Base-by-base conservation (phyloP, 139 green algal species). In the Micractinium conductrix region DNA sequence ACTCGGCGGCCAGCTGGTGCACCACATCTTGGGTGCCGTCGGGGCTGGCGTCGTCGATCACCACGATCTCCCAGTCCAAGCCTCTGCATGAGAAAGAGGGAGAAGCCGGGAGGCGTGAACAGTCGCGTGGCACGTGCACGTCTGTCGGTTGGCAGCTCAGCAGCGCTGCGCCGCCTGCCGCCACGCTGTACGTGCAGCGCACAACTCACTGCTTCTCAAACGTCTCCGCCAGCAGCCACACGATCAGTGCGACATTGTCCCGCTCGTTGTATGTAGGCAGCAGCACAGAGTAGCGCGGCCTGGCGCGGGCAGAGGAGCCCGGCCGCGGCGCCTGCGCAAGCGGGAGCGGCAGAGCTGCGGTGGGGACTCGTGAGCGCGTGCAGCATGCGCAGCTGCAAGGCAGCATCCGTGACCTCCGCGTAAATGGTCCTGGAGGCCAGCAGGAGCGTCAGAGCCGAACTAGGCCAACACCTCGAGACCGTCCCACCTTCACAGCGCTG, bases 261-360 rank as follows among this genome's bases (percentile, higher is more conserved):
- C 88, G 68, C 87, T 99, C 97, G 65, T 99, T 99, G 91, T 97
- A 99, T 6, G 97, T 99, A 0, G 97, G 97, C 28, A 99, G 86
- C 70, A 99, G 93, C 24, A 99, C 95, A 17, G 91, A 96, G 87
- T 95, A 96, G 65, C 65, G 65, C 26, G 58, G 58, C 58, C 58
- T n/a, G n/a, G n/a, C n/a, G n/a, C n/a, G n/a, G n/a, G n/a, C n/a
- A n/a, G n/a, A n/a, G n/a, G n/a, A n/a, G n/a, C n/a, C n/a, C n/a
- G n/a, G 70, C 28, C 42, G 42, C 42, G 10, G 42, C 42, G 42
- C 70, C 70, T 78, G 70, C 42, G 33, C n/a, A 44, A 4, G 33
- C 42, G 65, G 65, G 21, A 14, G 65, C 33, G 65, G 65, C 65
- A 44, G n/a, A 37, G 28, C 33, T 7, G 10, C 40, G n/a, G 63